Evolutionary conservation across 768 basidiomycete genomes (phyloP), one percentile per base, ranked within the genome.

Genomic region (Tricholomella constricta): DNA sequence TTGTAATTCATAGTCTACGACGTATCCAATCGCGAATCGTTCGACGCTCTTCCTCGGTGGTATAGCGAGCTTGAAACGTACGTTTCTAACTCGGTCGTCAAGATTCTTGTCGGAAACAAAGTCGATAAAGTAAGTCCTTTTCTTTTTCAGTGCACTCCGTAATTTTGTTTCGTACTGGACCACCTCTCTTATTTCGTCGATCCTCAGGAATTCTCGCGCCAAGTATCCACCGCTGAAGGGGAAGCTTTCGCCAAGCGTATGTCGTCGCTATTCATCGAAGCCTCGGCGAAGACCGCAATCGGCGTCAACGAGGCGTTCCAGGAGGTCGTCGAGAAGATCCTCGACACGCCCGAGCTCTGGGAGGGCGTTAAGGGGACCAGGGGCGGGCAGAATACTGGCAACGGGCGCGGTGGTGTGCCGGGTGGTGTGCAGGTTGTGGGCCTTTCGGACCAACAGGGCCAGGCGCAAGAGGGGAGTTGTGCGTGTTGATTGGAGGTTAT

Each of bases 41-140:
- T 95, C 65, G 94, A 98, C 19, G 90, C 93, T 8, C 82, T 98
- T n/a, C 88, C 93, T 14, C 79, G 87, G 53, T 99, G 97, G 97
- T 88, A 83, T 66, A 82, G 83, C 45, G 95, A 98, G 66, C 84
- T 98, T 6, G 94, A 98, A 65, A 95, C 91, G 10, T 98, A 97
- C 65, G 91, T 95, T 48, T 85, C 85, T 1, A 76, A 78, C 17
- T 86, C 87, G 1, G 91, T 97, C 19, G 90, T 93, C 42, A 93
- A 94, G 81, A 93, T 98, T 63, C 82, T 99, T 19, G 94, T 99
- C 2, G 96, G 91, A 26, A 89, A 89, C 73, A 99, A 98, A 72
- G 75, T 96, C 15, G 94, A 98, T 77, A 96, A 95, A 80, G 90
- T 84, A 31, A 31, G 65, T 57, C 19, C 27, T 15, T 20, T 14